Percentiles rank a stretch among this genome's conserved stretches.
These are phyloP conservation scores for Cladosporium halotolerans DNA, from an alignment of 2,329 filamentous ascomycete species.

Conservation along the genomic window DNA sequence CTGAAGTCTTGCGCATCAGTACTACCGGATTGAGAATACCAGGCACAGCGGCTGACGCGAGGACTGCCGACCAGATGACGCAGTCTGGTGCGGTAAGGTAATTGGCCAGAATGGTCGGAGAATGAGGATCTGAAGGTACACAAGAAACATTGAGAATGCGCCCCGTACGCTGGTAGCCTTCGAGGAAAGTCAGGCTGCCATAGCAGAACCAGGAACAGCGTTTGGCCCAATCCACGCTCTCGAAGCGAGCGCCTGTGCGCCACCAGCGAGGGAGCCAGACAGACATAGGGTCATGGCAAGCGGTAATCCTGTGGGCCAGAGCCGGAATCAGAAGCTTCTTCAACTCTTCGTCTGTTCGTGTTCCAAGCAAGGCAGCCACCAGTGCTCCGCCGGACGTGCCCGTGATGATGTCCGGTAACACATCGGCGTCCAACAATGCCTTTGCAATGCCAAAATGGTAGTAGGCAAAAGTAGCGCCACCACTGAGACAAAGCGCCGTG, in stretches of 20 bases:
- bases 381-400: slow-evolving; percentile 92
- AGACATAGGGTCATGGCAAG: slow-evolving; percentile 70
- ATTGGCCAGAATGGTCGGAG: slow-evolving; percentile 85
- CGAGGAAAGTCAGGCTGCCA: slow-evolving; percentile 87
- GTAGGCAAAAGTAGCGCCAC: slow-evolving; percentile 90
- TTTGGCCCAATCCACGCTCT: slow-evolving; percentile 84
- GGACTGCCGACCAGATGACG: slow-evolving; percentile 94
- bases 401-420: slow-evolving; percentile 89
- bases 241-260: slow-evolving; percentile 86
- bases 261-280: slow-evolving; percentile 83
- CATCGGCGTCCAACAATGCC: slow-evolving; percentile 75
- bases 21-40: slow-evolving; percentile 94
- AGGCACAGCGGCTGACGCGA: slow-evolving; percentile 91
- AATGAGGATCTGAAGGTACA: slow-evolving; percentile 91
- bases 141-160: slow-evolving; percentile 94
- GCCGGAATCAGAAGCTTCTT: slow-evolving; percentile 79
- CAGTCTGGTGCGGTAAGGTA: slow-evolving; percentile 94
- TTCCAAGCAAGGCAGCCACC: slow-evolving; percentile 79
- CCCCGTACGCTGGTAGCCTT: slow-evolving; percentile 89
- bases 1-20: slow-evolving; percentile 75
- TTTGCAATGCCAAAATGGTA: slow-evolving; percentile 94
- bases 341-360: slow-evolving; percentile 85
- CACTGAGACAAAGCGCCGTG: slow-evolving; percentile 86
- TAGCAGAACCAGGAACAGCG: slow-evolving; percentile 83
- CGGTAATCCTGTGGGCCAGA: slow-evolving; percentile 75